Conservation (phyloP, 768 basidiomycete species). For the Neoboletus brunneissimus region DNA sequence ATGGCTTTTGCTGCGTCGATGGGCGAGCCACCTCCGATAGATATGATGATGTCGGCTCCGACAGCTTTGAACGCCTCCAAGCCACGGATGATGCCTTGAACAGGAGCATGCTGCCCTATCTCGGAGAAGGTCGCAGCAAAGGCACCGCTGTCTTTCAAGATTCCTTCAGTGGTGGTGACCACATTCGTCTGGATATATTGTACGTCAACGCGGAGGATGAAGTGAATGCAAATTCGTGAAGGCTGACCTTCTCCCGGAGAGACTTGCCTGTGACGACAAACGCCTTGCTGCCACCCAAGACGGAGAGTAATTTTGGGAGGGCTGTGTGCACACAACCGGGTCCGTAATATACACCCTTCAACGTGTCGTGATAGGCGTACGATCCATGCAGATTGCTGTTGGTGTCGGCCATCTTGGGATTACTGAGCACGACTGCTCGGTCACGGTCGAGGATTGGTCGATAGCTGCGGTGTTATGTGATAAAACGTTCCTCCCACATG, state of each 20-base stretch:
- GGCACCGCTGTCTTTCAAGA: slow-evolving; percentile 56
- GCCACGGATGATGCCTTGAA: slow-evolving; percentile 61
- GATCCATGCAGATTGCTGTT: slow-evolving; percentile 40
- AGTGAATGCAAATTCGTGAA: neutral
- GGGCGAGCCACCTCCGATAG: slow-evolving; percentile 79
- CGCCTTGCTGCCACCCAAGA: slow-evolving; percentile 58
- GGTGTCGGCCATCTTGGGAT: slow-evolving; percentile 9
- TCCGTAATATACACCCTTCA: slow-evolving; percentile 70
- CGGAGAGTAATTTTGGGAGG: slow-evolving; percentile 57
- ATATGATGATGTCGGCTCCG: slow-evolving; percentile 65
- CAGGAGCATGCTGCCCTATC: slow-evolving; percentile 70
- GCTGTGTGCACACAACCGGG: slow-evolving; percentile 62
- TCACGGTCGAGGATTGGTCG: slow-evolving; percentile 1
- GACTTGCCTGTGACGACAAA: slow-evolving; percentile 71
- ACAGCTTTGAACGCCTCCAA: slow-evolving; percentile 52
- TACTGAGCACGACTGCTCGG: neutral
- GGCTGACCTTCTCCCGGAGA: slow-evolving; percentile 54
- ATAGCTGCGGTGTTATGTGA: neutral
- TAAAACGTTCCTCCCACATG: slow-evolving; percentile 3
- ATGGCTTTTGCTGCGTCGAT: slow-evolving; percentile 78
- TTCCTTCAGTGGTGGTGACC: slow-evolving; percentile 27
- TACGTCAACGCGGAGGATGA: slow-evolving; percentile 9
- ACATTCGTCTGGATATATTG: slow-evolving; percentile 24
- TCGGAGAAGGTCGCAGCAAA: slow-evolving; percentile 68
- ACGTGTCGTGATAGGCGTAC: slow-evolving; percentile 65